Percentiles rank a stretch among this genome's conserved stretches.
These are phyloP conservation scores for Gilbertella persicaria DNA, from an alignment of 371 early-diverging fungal species.

Conservation along the genomic window DNA sequence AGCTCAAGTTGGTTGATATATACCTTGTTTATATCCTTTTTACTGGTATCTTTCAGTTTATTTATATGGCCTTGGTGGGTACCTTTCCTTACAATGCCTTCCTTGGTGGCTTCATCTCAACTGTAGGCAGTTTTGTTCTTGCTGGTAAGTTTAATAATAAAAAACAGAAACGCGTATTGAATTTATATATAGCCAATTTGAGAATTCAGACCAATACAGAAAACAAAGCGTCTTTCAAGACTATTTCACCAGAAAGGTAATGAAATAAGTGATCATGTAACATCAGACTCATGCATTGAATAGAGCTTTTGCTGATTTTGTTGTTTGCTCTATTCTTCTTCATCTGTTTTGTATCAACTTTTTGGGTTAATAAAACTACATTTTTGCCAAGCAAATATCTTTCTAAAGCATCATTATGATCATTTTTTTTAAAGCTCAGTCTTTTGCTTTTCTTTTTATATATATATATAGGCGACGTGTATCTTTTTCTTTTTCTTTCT, in stretches of 20 bases:
- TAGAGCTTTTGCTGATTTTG: slow-evolving; percentile 66
- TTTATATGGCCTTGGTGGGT: slow-evolving; percentile 82
- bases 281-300: neutral
- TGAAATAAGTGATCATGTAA: neutral
- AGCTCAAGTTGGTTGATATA: slow-evolving; percentile 86
- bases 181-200: slow-evolving; percentile 25
- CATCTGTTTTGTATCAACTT: slow-evolving; percentile 62
- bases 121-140: slow-evolving; percentile 93
- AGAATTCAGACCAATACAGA: slow-evolving; percentile 37
- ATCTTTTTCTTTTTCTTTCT: slow-evolving; percentile 4
- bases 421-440: no score
- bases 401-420: no score
- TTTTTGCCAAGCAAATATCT: neutral
- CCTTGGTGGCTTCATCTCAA: slow-evolving; percentile 90
- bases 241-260: slow-evolving; percentile 40
- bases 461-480: neutral
- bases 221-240: slow-evolving; percentile 27
- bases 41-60: slow-evolving; percentile 87
- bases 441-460: neutral
- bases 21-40: slow-evolving; percentile 88
- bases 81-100: slow-evolving; percentile 98
- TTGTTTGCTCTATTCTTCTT: slow-evolving; percentile 51
- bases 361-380: slow-evolving; percentile 44
- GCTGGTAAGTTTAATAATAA: slow-evolving; percentile 60
- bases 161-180: neutral